A percentile compares a stretch with the other conserved stretches of the same genome.
Conservation (phyloP, 1,139 yeast genomes). For the Lodderomyces theae region DNA sequence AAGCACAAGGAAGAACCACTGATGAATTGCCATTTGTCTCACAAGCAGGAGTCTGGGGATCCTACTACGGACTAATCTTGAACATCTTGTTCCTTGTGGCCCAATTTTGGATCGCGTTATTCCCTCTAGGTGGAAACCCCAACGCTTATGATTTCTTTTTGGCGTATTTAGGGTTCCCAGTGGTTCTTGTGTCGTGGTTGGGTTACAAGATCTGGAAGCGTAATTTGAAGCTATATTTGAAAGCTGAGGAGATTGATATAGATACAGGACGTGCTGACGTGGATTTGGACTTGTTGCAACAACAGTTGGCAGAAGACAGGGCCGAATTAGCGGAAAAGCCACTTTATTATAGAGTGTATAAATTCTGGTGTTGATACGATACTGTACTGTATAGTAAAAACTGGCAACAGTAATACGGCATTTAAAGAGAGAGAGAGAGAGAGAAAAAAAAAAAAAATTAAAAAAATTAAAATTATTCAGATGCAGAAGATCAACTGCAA, state of each 20-base stretch:
- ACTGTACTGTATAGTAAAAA: constrained; percentile 3
- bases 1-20: constrained; percentile 25
- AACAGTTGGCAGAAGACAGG: constrained; percentile 41
- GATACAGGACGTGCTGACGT: constrained; percentile 42
- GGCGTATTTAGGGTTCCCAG: constrained; percentile 37
- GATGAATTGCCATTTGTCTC: constrained; percentile 31
- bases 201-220: constrained; percentile 38
- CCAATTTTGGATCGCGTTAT: constrained; percentile 44
- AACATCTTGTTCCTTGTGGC: constrained; percentile 34
- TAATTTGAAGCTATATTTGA: constrained; percentile 31
- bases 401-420: background rate
- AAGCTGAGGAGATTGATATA: constrained; percentile 38
- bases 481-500: background rate
- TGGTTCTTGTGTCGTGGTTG: constrained; percentile 33
- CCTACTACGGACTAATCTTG: constrained; percentile 27
- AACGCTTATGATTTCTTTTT: constrained; percentile 34
- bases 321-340: constrained; percentile 33
- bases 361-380: constrained; percentile 29
- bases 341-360: constrained; percentile 25
- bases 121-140: constrained; percentile 36
- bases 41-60: constrained; percentile 34
- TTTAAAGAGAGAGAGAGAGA: background rate
- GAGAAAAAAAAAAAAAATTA: background rate
- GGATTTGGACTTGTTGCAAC: constrained; percentile 40
- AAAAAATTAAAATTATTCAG: constrained; percentile 1